phyloP scores from a whole-genome alignment of 306 rosid species.

The Gillenia trifoliata region DNA sequence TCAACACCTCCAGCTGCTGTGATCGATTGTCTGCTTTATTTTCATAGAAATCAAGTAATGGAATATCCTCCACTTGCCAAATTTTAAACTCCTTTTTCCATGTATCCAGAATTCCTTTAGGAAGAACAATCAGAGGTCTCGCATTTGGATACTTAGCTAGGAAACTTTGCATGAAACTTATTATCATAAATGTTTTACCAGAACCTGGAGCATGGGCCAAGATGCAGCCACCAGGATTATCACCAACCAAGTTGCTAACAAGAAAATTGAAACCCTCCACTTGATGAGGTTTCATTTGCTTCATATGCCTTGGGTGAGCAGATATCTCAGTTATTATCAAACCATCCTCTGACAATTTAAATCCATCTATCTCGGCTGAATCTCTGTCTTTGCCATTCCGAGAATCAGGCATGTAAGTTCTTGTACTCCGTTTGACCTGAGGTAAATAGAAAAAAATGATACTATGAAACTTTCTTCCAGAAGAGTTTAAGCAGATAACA shows the following conservation, averaged over 20 bases:
- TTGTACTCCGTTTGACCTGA: slow-evolving; percentile 64
- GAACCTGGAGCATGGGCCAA: slow-evolving; percentile 98
- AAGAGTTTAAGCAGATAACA: not conserved
- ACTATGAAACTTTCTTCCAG: not conserved
- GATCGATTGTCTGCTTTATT: slow-evolving; percentile 71
- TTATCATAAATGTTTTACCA: slow-evolving; percentile 94
- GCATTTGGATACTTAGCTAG: slow-evolving; percentile 82
- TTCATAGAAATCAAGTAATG: slow-evolving; percentile 66
- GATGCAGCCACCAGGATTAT: slow-evolving; percentile 89
- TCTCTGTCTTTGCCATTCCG: slow-evolving; percentile 41
- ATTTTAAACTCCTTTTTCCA: slow-evolving; percentile 86
- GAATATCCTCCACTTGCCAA: slow-evolving; percentile 94
- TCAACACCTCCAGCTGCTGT: slow-evolving; percentile 71
- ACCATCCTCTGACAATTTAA: slow-evolving; percentile 48
- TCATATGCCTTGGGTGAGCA: slow-evolving; percentile 82
- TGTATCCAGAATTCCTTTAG: slow-evolving; percentile 84
- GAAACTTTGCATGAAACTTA: slow-evolving; percentile 95
- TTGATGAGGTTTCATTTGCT: slow-evolving; percentile 92
- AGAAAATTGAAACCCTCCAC: slow-evolving; percentile 92
- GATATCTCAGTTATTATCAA: slow-evolving; percentile 42
- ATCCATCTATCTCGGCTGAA: slow-evolving; percentile 35
- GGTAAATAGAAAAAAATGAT: slow-evolving; percentile 14
- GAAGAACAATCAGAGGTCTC: slow-evolving; percentile 88
- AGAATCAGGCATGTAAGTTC: slow-evolving; percentile 70
- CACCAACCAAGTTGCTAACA: slow-evolving; percentile 67